Conservation (phyloP, 768 basidiomycete species). For the Exsudoporus frostii region DNA sequence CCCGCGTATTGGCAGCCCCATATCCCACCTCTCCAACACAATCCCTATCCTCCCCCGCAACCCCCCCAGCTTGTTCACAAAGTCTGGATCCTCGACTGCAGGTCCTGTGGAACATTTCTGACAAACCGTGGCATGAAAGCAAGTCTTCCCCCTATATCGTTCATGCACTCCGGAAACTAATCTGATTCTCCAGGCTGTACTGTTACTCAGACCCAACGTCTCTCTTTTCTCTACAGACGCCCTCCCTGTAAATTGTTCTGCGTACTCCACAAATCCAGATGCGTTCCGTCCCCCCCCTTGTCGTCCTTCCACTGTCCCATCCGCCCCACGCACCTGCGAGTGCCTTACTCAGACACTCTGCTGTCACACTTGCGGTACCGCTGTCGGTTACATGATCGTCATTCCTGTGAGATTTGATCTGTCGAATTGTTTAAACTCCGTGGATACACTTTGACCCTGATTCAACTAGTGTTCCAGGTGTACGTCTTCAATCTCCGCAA, state of each 20-base stretch:
- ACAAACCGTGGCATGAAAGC: slow-evolving; percentile 88
- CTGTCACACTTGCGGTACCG: slow-evolving; percentile 73
- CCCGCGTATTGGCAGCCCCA: slow-evolving; percentile 33
- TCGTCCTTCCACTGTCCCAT: slow-evolving; percentile 33
- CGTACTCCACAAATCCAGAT: slow-evolving; percentile 50
- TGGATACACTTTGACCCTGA: slow-evolving; percentile 11
- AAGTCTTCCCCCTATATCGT: slow-evolving; percentile 16
- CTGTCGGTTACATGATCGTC: slow-evolving; percentile 81
- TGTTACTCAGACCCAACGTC: slow-evolving; percentile 77
- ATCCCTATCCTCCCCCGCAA: slow-evolving; percentile 44
- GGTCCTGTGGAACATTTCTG: slow-evolving; percentile 66
- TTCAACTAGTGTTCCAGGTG: slow-evolving; percentile 59
- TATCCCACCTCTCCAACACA: slow-evolving; percentile 35
- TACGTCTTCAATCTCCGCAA: slow-evolving; percentile 63
- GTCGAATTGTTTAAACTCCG: slow-evolving; percentile 1
- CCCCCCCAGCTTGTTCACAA: slow-evolving; percentile 51
- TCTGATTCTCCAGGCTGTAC: slow-evolving; percentile 56
- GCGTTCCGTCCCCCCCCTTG: slow-evolving; percentile 38
- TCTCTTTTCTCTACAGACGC: slow-evolving; percentile 84
- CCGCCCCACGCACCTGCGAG: slow-evolving; percentile 64
- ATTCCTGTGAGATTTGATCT: slow-evolving; percentile 43
- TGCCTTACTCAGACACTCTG: slow-evolving; percentile 80
- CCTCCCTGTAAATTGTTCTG: slow-evolving; percentile 72
- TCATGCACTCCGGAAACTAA: neutral
- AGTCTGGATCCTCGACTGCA: slow-evolving; percentile 82